A percentile compares a stretch with the other conserved stretches of the same genome.
These are phyloP conservation scores for Podaxis carcinomalis DNA, from an alignment of 768 basidiomycete species.

Conservation along the genomic window DNA sequence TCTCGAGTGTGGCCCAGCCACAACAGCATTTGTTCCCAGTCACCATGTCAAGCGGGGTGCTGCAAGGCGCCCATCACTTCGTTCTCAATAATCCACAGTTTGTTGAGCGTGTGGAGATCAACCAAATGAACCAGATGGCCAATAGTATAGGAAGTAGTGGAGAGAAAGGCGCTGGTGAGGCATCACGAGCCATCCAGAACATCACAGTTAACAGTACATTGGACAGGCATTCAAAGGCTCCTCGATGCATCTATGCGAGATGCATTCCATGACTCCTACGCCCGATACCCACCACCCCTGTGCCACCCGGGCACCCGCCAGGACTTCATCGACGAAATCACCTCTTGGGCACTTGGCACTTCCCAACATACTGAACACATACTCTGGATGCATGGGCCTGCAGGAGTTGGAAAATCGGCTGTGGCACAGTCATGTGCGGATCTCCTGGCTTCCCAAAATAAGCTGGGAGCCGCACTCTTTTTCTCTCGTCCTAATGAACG, in stretches of 20 bases:
- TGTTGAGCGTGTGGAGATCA: too few relatives aligned
- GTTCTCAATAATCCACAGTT: too few relatives aligned
- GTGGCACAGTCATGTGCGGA: slow-evolving; percentile 5
- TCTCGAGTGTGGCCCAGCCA: too few relatives aligned
- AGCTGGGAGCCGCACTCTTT: slow-evolving; percentile 6
- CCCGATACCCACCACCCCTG: neutral
- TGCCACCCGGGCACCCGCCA: slow-evolving; percentile 3
- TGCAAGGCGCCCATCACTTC: too few relatives aligned
- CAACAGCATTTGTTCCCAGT: too few relatives aligned
- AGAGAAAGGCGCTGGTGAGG: too few relatives aligned
- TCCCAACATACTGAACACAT: neutral
- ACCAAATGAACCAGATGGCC: too few relatives aligned
- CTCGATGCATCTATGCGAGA: neutral
- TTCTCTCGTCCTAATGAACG: neutral
- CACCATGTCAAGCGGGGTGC: too few relatives aligned
- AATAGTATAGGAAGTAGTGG: too few relatives aligned
- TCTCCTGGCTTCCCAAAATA: neutral
- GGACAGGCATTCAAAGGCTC: neutral
- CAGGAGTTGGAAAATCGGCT: slow-evolving; percentile 10
- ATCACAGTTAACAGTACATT: too few relatives aligned
- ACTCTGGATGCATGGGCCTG: slow-evolving; percentile 3
- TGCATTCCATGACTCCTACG: neutral
- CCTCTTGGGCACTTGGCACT: neutral
- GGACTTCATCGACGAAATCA: neutral
- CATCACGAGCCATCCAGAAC: too few relatives aligned